phyloP scores from a whole-genome alignment of 2,329 filamentous ascomycete genomes.

The Penicillium vulpinum region DNA sequence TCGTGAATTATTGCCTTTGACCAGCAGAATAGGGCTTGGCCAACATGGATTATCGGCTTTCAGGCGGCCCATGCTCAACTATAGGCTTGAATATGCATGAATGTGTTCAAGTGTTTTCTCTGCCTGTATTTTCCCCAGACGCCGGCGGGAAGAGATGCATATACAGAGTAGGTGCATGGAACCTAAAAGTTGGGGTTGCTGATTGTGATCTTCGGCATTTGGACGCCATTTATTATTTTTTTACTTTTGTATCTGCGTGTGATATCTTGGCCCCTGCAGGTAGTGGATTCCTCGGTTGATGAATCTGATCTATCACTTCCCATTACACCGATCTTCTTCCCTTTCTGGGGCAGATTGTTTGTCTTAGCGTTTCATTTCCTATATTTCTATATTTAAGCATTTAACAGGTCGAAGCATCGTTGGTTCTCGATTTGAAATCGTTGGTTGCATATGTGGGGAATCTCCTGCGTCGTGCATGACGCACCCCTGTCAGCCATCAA shows the following conservation, averaged over 20 bases:
- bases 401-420: not conserved
- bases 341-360: not conserved
- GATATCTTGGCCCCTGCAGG: not conserved
- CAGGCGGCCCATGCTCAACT: not conserved
- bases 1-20: conserved; percentile 2
- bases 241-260: not conserved
- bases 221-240: not conserved
- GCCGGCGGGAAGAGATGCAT: not conserved
- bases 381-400: not conserved
- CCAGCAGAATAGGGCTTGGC: not conserved
- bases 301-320: not conserved
- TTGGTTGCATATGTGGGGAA: conserved; percentile 8
- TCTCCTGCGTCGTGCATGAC: conserved; percentile 13
- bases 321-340: not conserved
- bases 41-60: not conserved
- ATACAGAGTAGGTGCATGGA: not conserved
- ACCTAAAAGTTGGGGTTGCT: not conserved
- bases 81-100: not conserved
- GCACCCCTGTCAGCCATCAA: conserved; percentile 3
- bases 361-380: not conserved
- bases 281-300: not conserved
- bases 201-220: not conserved
- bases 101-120: not conserved
- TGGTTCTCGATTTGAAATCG: conserved; percentile 1
- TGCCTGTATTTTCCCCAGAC: not conserved